Evolutionary conservation across 306 rosid species (phyloP), one percentile per base, ranked within the genome.

Genomic region (Trichosanthes truncata): DNA sequence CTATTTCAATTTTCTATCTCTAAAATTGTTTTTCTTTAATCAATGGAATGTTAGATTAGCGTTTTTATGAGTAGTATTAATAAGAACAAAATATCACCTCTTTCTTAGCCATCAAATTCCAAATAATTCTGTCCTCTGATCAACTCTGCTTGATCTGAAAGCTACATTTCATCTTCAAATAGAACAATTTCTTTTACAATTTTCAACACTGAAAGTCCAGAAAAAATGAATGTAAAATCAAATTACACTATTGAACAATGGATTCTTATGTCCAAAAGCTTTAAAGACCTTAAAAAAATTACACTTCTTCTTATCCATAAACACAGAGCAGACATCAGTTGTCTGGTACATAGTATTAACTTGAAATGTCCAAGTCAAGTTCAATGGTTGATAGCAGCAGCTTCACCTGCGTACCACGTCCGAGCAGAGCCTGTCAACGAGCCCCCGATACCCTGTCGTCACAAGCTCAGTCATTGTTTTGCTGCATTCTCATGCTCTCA

Each of bases 401-500:
- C 74, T 68, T 40, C 73, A 38, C 38, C 66, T 8, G 38, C n/a
- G 23, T 29, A 63, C 25, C 74, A 33, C 77, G 0, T 46, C 40
- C 25, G 78, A 73, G 41, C 26, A 36, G 2, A 68, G 59, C 43
- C 41, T 17, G 4, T 15, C n/a, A 29, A 29, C 12, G 26, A 48
- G 78, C 60, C 53, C 20, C 31, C 38, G 36, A 18, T 45, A 26
- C 14, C 77, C 45, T 10, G 31, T 14, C 38, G 4, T 51, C 40
- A 48, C 45, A 0, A 46, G 78, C 78, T 73, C 43, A 15, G 57
- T 29, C 53, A 26, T 73, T 2, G 41, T 26, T 73, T 48, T 26
- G 41, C 9, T 48, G 31, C 23, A 29, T 29, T 51, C 61, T 51
- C 18, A 6, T 7, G 62, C 46, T 51, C 46, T 89, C 88, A 95